Conservation (phyloP, 2,329 filamentous ascomycete genomes). For the Colletotrichum sp. region DNA sequence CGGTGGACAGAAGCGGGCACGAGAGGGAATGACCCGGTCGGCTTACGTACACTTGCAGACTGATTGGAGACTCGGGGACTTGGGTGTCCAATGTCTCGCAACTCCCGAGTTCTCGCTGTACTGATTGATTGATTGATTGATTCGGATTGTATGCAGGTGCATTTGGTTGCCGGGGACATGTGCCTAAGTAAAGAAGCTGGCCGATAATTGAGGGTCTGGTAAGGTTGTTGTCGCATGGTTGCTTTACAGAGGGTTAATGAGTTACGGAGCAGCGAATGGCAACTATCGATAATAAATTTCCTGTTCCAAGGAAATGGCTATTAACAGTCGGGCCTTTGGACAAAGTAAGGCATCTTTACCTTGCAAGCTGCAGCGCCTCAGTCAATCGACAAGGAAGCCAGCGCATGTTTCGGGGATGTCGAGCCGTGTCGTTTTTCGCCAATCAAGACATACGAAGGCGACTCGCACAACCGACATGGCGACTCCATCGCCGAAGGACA, state of each 20-base stretch:
- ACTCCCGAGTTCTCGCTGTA: background rate
- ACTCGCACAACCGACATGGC: background rate
- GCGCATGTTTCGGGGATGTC: background rate
- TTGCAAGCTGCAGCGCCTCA: background rate
- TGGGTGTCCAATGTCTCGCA: background rate
- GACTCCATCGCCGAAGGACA: background rate
- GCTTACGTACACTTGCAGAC: background rate
- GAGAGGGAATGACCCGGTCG: background rate
- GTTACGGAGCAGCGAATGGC: background rate
- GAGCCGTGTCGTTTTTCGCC: background rate
- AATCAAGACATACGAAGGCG: background rate
- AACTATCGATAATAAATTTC: conserved; percentile 3
- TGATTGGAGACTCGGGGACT: background rate
- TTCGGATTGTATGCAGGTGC: background rate
- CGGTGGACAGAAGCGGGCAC: conserved; percentile 5
- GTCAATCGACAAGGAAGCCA: background rate
- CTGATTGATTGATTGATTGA: background rate
- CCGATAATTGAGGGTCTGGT: background rate
- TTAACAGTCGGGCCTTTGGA: conserved; percentile 8
- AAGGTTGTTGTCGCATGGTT: background rate
- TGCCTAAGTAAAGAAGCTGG: background rate
- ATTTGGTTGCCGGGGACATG: background rate
- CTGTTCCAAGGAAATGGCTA: conserved; percentile 1
- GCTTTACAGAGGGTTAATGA: conserved; percentile 1
- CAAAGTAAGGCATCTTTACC: background rate